Percentiles rank a stretch among this genome's conserved stretches.
Conservation (phyloP, 2,329 filamentous ascomycete genomes). For the Apiospora phragmitis region DNA sequence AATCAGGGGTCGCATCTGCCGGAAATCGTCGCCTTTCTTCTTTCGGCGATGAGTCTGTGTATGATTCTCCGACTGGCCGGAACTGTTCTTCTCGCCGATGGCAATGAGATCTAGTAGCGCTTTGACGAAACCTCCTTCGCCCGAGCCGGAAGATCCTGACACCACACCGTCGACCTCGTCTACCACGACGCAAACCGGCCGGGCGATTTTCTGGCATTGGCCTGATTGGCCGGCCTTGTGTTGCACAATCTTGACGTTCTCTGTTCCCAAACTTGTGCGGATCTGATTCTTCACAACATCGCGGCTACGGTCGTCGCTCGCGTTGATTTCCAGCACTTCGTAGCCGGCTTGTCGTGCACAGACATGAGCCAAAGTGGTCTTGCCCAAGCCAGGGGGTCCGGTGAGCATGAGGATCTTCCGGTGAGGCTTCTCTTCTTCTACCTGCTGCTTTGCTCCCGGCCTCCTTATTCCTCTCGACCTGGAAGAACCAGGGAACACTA, state of each 20-base stretch:
- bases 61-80: constrained; percentile 29
- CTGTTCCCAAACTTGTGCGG: constrained; percentile 86
- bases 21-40: constrained; percentile 83
- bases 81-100: constrained; percentile 78
- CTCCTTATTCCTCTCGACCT: constrained; percentile 56
- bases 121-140: constrained; percentile 94
- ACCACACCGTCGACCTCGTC: constrained; percentile 97
- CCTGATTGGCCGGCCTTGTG: constrained; percentile 53
- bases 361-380: constrained; percentile 94
- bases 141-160: constrained; percentile 70
- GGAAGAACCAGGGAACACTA: constrained; percentile 81
- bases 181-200: constrained; percentile 89
- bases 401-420: constrained; percentile 88
- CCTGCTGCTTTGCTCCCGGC: constrained; percentile 45
- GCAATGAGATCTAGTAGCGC: constrained; percentile 88
- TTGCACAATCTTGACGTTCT: constrained; percentile 80
- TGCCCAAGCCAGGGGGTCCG: constrained; percentile 89
- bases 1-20: constrained; percentile 83
- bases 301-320: constrained; percentile 88
- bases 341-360: constrained; percentile 95
- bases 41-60: constrained; percentile 48
- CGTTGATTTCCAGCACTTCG: constrained; percentile 95
- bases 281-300: constrained; percentile 91
- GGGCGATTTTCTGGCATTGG: constrained; percentile 69
- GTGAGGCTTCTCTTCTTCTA: constrained; percentile 73